These are phyloP conservation scores for Astrothelium subdiscretum DNA, from an alignment of 495 filamentous ascomycete genomes.

Conservation along the genomic window DNA sequence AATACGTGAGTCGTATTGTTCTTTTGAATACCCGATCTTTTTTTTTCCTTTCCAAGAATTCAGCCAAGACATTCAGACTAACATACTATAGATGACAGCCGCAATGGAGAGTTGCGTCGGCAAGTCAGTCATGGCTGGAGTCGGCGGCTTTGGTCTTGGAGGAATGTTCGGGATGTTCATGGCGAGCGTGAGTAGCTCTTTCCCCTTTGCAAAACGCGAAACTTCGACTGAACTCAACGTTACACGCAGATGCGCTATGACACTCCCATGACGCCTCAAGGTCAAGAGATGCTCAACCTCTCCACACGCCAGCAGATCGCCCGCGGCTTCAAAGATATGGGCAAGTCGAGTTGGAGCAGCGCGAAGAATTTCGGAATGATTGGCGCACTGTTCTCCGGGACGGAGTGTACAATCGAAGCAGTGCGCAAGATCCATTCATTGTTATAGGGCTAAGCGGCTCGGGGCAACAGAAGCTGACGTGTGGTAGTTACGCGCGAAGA, in stretches of 20 bases:
- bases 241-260: constrained; percentile 73
- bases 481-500: constrained; percentile 61
- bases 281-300: constrained; percentile 42
- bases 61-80: neutral
- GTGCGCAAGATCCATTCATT: constrained; percentile 16
- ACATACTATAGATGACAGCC: constrained; percentile 50
- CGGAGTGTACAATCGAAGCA: constrained; percentile 92
- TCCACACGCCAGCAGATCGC: constrained; percentile 73
- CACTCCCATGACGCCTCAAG: constrained; percentile 57
- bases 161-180: constrained; percentile 93
- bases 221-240: neutral
- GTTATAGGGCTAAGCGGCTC: too few species aligned
- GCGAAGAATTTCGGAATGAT: constrained; percentile 93
- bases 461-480: too few species aligned
- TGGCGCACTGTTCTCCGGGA: constrained; percentile 79
- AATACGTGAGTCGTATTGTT: constrained; percentile 15
- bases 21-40: too few species aligned
- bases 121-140: constrained; percentile 73
- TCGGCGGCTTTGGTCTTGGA: constrained; percentile 80
- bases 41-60: neutral
- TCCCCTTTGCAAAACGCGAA: neutral
- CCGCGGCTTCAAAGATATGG: constrained; percentile 88
- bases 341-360: constrained; percentile 63
- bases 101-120: constrained; percentile 82
- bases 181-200: constrained; percentile 57